Evolutionary conservation across 1,284 basidiomycete species (phyloP), one percentile per base, ranked within the genome.

Genomic region (Flammula alnicola): DNA sequence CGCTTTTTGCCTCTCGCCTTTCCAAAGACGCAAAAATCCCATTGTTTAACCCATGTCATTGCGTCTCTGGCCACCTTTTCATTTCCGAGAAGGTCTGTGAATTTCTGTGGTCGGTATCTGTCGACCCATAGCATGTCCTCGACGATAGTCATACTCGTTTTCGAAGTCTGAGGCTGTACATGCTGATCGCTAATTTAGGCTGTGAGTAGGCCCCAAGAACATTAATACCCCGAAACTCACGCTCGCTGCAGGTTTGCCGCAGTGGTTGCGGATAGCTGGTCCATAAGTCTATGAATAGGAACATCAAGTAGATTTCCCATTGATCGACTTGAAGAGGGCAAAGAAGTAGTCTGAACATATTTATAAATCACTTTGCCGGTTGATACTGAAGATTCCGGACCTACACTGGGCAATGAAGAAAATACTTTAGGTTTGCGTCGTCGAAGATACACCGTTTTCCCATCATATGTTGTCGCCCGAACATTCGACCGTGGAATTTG

Each of bases 21-120:
- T 11, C 92, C 93, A 70, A 97, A 99, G 1, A 99, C 97, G 66
- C 97, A 99, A 68, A 82, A 83, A 66, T 99, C 97, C 97, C 97
- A 99, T 63, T 95, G 91, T 64, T 99, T 99, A 32, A 99, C 81
- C 97, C 97, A 99, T 1, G 82, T 70, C 77, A 99, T 84, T 3
- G 93, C 93, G 37, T 96, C 93, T 32, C 97, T 84, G 51, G 97
- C 94, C 1, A 95, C 89, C 16, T 95, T 80, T 73, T 98, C 95
- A 63, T 97, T 96, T 2, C 95, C 95, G 14, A 96, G 76, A 4
- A 98, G 78, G 54, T 98, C 95, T 0, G 86, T 86, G 63, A 95
- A 98, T 53, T 86, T 83, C 35, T 80, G 79, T 1, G 95, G 95
- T 3, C 91, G 83, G 67, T 98, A 98, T 39, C 89, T 83, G 67